Evolutionary conservation across 345 rosid species (phyloP).

Genomic region (Syzygium aromaticum): DNA sequence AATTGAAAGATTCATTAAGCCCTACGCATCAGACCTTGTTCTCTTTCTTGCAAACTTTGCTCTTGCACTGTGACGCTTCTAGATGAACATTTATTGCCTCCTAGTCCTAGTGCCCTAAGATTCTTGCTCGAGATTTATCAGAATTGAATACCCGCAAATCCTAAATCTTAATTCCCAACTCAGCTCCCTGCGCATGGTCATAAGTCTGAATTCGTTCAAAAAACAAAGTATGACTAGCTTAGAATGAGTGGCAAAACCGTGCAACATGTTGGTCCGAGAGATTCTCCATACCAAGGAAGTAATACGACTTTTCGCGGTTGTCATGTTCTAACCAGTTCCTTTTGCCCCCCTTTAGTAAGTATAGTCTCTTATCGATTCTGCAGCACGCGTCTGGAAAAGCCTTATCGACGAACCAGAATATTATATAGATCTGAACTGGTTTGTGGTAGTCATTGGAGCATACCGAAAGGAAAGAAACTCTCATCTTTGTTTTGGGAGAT

Average conservation of each 20-base stretch:
- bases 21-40: neutral
- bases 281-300: neutral
- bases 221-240: neutral
- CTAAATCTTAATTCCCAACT: neutral
- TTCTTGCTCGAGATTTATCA: neutral
- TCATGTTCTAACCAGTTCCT: too few species aligned
- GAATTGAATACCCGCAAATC: neutral
- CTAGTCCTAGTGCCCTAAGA: neutral
- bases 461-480: neutral
- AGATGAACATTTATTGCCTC: neutral
- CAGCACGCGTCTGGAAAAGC: neutral
- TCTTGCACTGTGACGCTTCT: neutral
- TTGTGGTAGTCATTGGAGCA: neutral
- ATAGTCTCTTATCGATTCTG: neutral
- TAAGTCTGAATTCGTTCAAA: fast-evolving
- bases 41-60: neutral
- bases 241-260: neutral
- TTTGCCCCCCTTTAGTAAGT: too few species aligned
- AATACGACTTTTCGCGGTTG: too few species aligned
- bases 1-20: neutral
- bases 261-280: neutral
- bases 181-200: neutral
- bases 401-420: neutral
- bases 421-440: neutral
- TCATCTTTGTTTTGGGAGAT: neutral